Percentiles rank a stretch among this genome's conserved stretches.
These are phyloP conservation scores for Cardiospermum halicacabum DNA, from an alignment of 345 rosid genomes.

Conservation along the genomic window DNA sequence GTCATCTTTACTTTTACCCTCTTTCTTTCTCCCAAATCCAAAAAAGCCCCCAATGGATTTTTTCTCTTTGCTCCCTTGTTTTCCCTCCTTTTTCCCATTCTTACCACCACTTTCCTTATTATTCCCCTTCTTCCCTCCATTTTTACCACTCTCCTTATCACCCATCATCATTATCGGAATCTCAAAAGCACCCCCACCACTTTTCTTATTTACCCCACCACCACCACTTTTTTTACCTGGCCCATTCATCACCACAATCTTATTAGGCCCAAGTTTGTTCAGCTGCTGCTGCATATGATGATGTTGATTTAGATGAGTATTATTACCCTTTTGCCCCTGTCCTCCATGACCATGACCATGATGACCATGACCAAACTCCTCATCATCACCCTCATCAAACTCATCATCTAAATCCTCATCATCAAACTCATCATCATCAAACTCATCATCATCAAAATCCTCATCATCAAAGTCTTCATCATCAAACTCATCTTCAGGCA, in stretches of 20 bases:
- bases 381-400: conserved; percentile 31
- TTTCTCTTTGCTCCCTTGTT: conserved; percentile 30
- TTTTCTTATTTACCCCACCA: conserved; percentile 34
- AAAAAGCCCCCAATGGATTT: conserved; percentile 36
- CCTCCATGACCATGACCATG: conserved; percentile 24
- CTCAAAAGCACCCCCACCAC: conserved; percentile 43
- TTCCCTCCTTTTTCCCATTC: conserved; percentile 11
- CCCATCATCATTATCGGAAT: conserved; percentile 54
- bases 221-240: conserved; percentile 18
- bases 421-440: conserved; percentile 33
- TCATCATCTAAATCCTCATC: conserved; percentile 36
- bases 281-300: conserved; percentile 38
- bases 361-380: conserved; percentile 39
- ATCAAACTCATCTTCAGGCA: conserved; percentile 50
- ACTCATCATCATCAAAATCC: conserved; percentile 24
- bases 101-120: conserved; percentile 16
- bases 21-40: conserved; percentile 42
- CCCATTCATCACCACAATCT: conserved; percentile 46
- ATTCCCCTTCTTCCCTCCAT: conserved; percentile 22
- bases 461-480: conserved; percentile 14
- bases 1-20: conserved; percentile 34
- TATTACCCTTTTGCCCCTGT: too few relatives aligned
- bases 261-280: conserved; percentile 39
- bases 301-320: too few relatives aligned
- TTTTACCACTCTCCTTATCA: conserved; percentile 26